Evolutionary conservation across 306 rosid species (phyloP).

Genomic region (Lupinus albus): DNA sequence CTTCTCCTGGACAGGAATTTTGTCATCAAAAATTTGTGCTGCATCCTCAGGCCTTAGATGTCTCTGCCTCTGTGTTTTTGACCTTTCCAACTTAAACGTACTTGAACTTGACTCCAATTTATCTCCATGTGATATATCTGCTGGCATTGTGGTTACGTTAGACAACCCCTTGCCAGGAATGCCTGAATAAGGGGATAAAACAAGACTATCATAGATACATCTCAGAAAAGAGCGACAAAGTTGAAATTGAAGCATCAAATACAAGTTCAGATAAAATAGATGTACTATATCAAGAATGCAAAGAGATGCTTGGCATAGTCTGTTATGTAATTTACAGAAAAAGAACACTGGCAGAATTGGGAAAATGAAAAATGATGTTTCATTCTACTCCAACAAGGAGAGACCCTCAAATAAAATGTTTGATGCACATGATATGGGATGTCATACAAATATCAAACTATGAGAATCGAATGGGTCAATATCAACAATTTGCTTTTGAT

Average conservation of each 20-base stretch:
- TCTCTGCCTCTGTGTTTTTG: slow-evolving; percentile 71
- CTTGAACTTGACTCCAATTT: slow-evolving; percentile 46
- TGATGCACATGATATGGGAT: background rate
- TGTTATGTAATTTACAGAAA: too few relatives aligned
- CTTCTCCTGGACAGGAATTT: slow-evolving; percentile 67
- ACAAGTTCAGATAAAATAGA: slow-evolving; percentile 3
- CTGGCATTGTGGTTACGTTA: slow-evolving; percentile 55
- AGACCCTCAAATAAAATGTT: too few relatives aligned
- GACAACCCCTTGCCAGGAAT: slow-evolving; percentile 49
- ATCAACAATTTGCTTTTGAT: slow-evolving; percentile 1
- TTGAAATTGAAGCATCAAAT: slow-evolving; percentile 22
- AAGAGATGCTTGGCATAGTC: slow-evolving; percentile 13
- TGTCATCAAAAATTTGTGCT: slow-evolving; percentile 69
- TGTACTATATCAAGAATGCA: slow-evolving; percentile 21
- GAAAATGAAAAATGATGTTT: too few relatives aligned
- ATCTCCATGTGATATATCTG: slow-evolving; percentile 50
- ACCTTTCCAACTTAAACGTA: slow-evolving; percentile 66
- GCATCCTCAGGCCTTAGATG: slow-evolving; percentile 70
- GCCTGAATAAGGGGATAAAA: slow-evolving; percentile 47
- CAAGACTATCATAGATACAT: slow-evolving; percentile 10
- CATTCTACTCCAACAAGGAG: too few relatives aligned
- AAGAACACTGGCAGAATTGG: too few relatives aligned
- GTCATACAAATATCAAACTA: background rate
- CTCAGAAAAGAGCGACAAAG: slow-evolving; percentile 27
- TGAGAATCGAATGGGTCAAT: background rate